Evolutionary conservation across 768 basidiomycete genomes (phyloP), one percentile per base, ranked within the genome.

Genomic region (Trametes maxima): DNA sequence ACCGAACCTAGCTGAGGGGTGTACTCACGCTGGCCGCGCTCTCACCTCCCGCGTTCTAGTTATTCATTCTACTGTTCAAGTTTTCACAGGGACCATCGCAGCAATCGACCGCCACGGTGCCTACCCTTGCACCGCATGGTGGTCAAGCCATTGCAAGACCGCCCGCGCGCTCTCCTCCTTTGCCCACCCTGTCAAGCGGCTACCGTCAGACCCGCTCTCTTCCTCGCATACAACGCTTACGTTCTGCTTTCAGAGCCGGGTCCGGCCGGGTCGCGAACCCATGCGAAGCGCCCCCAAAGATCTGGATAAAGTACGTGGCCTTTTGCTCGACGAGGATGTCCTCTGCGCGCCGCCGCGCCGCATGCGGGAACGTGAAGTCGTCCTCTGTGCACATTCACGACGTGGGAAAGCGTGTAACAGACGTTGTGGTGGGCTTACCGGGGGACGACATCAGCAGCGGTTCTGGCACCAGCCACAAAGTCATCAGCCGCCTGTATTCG

Each of bases 401-500:
- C 13, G 16, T 43, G 12, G 19, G n/a, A 35, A 19, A 17, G 12
- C 3, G 19, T 1, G 12, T 2, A 7, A 12, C 5, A 24, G 3
- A 16, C 39, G 6, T 21, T 2, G n/a, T 17, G 11, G 8, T 5
- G 7, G 11, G 5, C 65, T 47, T 53, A 82, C 85, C 85, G 63
- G 85, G 85, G 61, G 81, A 83, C 17, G 83, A 78, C 58, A 87
- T 68, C 4, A 85, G 71, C 8, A 86, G 69, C 0, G 85, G 85
- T 13, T 76, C 86, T 87, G 59, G n/a, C n/a, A n/a, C 4, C 6
- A 28, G 42, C 13, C 22, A 14, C 37, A 24, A 36, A 3, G 37
- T 49, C 2, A 1, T 7, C 25, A 5, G 28, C 28, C 28, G 8
- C 8, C 28, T 8, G 4, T 33, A 3, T 8, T 8, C 28, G 28